Percentiles rank a stretch among this genome's conserved stretches.
Evolutionary conservation across 78 protist genomes (phyloP).

Genomic region (Bodo saltans): DNA sequence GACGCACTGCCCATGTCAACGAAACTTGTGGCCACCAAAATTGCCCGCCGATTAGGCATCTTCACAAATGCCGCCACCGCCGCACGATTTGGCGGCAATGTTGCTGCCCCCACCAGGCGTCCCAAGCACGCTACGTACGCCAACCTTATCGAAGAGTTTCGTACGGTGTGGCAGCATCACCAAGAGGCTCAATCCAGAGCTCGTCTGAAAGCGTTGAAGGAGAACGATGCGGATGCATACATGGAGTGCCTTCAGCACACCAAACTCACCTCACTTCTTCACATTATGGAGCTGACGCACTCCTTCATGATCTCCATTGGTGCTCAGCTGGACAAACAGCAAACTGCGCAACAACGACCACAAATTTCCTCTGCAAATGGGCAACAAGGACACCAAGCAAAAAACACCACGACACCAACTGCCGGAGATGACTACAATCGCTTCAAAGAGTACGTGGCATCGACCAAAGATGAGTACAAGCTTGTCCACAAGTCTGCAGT

Average conservation of each 20-base stretch:
- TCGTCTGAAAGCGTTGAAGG: conserved; percentile 24
- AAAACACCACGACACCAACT: background rate
- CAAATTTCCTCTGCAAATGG: too few species aligned
- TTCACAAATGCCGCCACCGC: too few species aligned
- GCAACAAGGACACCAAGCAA: background rate
- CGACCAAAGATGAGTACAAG: background rate
- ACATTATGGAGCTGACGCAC: conserved; percentile 12
- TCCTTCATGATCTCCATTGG: background rate
- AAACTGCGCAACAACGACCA: too few species aligned
- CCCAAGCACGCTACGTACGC: too few species aligned
- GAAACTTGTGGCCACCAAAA: too few species aligned
- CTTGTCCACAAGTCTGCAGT: background rate
- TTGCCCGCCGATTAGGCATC: too few species aligned
- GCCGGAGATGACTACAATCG: background rate
- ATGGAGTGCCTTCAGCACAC: background rate
- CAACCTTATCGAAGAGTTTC: background rate
- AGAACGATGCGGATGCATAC: conserved; percentile 18
- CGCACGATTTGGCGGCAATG: too few species aligned
- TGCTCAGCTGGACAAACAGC: conserved; percentile 19
- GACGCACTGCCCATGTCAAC: too few species aligned
- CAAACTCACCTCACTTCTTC: background rate
- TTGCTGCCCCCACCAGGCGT: too few species aligned
- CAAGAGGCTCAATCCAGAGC: background rate
- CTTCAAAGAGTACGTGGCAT: background rate
- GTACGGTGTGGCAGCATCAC: background rate